Percentiles rank a stretch among this genome's conserved stretches.
phyloP scores from a whole-genome alignment of 768 basidiomycete genomes.

The Saitozyma sp. region DNA sequence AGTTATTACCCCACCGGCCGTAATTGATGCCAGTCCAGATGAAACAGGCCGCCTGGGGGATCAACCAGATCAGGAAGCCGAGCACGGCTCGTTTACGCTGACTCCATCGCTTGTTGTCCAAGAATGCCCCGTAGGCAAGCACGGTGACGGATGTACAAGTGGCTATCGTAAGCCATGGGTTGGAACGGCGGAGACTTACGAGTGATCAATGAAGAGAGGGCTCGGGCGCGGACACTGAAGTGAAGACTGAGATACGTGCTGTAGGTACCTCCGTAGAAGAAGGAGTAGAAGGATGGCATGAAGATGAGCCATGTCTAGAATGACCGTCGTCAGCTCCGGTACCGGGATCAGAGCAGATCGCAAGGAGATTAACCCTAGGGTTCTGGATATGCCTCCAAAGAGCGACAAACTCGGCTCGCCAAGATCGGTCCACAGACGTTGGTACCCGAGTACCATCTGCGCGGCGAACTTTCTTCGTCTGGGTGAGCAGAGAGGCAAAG shows the following conservation, averaged over 20 bases:
- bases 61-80: conserved; percentile 16
- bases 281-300: conserved; percentile 29
- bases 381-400: conserved; percentile 17
- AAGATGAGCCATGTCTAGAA: background rate
- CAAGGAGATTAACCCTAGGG: conserved; percentile 14
- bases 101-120: conserved; percentile 30
- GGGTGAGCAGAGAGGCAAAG: conserved; percentile 25
- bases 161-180: conserved; percentile 5
- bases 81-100: conserved; percentile 18
- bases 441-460: conserved; percentile 27
- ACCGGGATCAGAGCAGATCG: background rate
- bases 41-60: conserved; percentile 26
- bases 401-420: conserved; percentile 20
- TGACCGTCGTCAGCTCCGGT: background rate
- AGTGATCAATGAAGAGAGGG: conserved; percentile 40
- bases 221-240: conserved; percentile 30
- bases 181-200: conserved; percentile 17
- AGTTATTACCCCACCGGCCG: background rate
- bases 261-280: conserved; percentile 33
- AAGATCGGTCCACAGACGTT: conserved; percentile 10
- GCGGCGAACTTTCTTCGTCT: conserved; percentile 19
- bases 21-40: conserved; percentile 29
- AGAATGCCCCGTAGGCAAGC: conserved; percentile 21
- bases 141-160: conserved; percentile 22
- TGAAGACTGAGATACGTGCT: conserved; percentile 31